Conservation (phyloP, 768 basidiomycete species). For the Russula emetica region DNA sequence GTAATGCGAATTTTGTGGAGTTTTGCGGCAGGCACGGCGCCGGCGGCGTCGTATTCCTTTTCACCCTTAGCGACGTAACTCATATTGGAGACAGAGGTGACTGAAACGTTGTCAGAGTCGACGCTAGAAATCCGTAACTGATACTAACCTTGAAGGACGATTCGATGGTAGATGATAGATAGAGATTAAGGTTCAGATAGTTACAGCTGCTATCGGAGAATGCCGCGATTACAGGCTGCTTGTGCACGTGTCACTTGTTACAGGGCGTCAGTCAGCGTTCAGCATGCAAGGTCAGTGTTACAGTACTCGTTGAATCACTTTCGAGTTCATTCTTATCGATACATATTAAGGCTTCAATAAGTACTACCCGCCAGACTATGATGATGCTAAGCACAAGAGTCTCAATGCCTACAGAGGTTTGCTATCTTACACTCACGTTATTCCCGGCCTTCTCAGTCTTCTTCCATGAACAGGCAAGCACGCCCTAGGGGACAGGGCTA, state of each 20-base stretch:
- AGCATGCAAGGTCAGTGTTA: constrained; percentile 42
- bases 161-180: constrained; percentile 15
- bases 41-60: constrained; percentile 95
- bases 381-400: constrained; percentile 64
- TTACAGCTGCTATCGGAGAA: constrained; percentile 7
- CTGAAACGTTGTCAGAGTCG: constrained; percentile 41
- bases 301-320: neutral
- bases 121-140: neutral
- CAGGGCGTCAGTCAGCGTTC: neutral
- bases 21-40: constrained; percentile 80
- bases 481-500: constrained; percentile 86
- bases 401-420: constrained; percentile 69
- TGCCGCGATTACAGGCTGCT: constrained; percentile 3
- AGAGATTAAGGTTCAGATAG: constrained; percentile 18
- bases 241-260: neutral
- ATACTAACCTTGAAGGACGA: constrained; percentile 16
- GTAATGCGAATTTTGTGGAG: constrained; percentile 99
- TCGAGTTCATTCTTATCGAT: constrained; percentile 14
- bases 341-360: constrained; percentile 59
- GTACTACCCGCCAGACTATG: constrained; percentile 76
- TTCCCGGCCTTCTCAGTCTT: constrained; percentile 6
- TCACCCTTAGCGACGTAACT: constrained; percentile 99
- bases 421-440: constrained; percentile 7
- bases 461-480: constrained; percentile 65
- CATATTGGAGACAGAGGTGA: constrained; percentile 50